Conservation (phyloP, 345 rosid genomes). For the Microthlaspi erraticum region DNA sequence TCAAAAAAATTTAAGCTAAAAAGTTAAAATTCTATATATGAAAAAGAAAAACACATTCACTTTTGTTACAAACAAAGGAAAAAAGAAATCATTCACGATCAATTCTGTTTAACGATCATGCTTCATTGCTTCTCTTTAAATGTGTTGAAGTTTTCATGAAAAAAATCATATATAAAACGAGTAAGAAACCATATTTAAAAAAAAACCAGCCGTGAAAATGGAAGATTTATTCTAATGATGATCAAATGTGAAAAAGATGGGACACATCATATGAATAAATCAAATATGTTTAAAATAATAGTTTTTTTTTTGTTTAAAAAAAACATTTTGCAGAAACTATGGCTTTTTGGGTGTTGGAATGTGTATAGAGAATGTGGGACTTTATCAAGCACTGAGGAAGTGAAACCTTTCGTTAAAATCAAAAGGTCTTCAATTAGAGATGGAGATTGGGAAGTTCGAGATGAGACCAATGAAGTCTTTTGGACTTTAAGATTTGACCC, state of each 20-base stretch:
- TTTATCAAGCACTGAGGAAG: conserved; percentile 39
- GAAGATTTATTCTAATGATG: conserved; percentile 4
- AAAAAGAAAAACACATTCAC: neutral
- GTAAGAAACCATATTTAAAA: neutral
- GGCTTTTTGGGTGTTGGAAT: conserved; percentile 45
- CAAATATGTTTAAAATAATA: conserved; percentile 1
- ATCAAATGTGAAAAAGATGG: neutral
- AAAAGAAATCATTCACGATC: too few relatives aligned
- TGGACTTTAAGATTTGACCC: conserved; percentile 45
- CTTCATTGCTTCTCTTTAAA: neutral
- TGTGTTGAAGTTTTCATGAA: conserved; percentile 1
- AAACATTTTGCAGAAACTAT: conserved; percentile 36
- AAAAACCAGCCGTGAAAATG: neutral
- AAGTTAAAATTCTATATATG: neutral
- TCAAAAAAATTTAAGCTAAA: neutral
- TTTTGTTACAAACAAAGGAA: neutral
- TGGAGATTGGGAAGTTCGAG: conserved; percentile 47
- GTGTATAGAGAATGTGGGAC: conserved; percentile 44
- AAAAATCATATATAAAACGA: neutral
- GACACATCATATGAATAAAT: neutral
- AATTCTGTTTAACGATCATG: neutral
- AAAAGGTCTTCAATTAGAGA: conserved; percentile 41
- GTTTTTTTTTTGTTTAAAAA: neutral
- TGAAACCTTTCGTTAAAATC: conserved; percentile 34
- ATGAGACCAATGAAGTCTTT: conserved; percentile 44